Percentiles rank a stretch among this genome's conserved stretches.
phyloP scores from a whole-genome alignment of 768 basidiomycete genomes.

The Leccinum broughii region DNA sequence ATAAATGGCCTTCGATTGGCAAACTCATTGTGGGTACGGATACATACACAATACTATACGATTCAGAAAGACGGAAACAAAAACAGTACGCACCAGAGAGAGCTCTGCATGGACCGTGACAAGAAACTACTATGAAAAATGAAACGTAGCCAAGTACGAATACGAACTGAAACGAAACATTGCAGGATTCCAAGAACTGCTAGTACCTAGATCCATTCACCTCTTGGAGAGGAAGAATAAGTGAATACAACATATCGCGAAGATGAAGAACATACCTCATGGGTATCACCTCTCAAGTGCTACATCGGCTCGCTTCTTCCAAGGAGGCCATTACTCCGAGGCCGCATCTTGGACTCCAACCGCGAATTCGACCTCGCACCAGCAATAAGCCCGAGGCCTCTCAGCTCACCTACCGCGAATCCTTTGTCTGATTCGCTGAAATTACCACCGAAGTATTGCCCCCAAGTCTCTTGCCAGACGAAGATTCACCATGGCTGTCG shows the following conservation, averaged over 20 bases:
- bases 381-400: background rate
- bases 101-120: too few species aligned
- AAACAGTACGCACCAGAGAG: background rate
- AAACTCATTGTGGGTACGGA: background rate
- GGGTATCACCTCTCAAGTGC: background rate
- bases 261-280: background rate
- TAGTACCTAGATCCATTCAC: background rate
- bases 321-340: background rate
- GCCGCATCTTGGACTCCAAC: background rate
- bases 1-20: background rate
- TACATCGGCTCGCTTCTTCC: background rate
- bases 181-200: background rate
- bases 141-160: background rate
- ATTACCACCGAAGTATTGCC: background rate
- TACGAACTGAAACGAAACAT: background rate
- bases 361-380: background rate
- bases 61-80: background rate
- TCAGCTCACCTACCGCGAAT: background rate
- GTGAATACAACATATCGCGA: background rate
- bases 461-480: background rate
- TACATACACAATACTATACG: background rate
- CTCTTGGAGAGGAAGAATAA: background rate
- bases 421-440: background rate
- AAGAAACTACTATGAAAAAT: background rate
- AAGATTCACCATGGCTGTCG: background rate